These are phyloP conservation scores for Saccharum hybrid DNA, from an alignment of 202 grass and related monocot genomes.

Conservation along the genomic window DNA sequence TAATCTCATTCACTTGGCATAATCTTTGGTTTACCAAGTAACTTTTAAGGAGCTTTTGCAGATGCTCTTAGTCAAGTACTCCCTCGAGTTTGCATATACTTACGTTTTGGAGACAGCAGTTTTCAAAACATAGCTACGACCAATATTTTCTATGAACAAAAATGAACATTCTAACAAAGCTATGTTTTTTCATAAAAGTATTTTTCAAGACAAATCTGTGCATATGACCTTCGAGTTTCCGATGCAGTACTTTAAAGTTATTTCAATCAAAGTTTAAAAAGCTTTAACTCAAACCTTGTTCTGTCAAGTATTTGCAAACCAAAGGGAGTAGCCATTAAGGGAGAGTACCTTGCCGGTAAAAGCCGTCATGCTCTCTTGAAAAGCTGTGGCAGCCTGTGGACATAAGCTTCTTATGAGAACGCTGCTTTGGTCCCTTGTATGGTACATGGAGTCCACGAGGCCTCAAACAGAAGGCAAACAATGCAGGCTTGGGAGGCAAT, in stretches of 20 bases:
- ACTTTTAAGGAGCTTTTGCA: no score
- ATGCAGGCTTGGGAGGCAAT: constrained; percentile 62
- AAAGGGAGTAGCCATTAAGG: constrained; percentile 12
- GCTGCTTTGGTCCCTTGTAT: constrained; percentile 75
- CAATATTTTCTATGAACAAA: background rate
- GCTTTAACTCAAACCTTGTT: background rate
- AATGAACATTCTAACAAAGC: background rate
- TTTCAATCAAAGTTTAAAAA: background rate
- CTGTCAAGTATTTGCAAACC: background rate
- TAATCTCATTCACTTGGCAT: no score
- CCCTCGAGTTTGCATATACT: background rate
- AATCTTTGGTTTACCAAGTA: no score
- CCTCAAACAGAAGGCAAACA: constrained; percentile 97
- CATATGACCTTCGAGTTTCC: background rate
- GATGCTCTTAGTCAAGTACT: background rate
- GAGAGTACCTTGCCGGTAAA: constrained; percentile 62
- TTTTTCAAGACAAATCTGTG: background rate
- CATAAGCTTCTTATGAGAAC: constrained; percentile 87
- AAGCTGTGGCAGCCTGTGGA: constrained; percentile 65
- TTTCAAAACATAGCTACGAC: background rate
- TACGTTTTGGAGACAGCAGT: background rate
- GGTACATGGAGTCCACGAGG: constrained; percentile 78
- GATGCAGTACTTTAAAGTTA: background rate
- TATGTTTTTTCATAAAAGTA: background rate
- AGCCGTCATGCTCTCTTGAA: constrained; percentile 64